Evolutionary conservation across 2,329 filamentous ascomycete species (phyloP).

Genomic region (Bipolaris gigantea): DNA sequence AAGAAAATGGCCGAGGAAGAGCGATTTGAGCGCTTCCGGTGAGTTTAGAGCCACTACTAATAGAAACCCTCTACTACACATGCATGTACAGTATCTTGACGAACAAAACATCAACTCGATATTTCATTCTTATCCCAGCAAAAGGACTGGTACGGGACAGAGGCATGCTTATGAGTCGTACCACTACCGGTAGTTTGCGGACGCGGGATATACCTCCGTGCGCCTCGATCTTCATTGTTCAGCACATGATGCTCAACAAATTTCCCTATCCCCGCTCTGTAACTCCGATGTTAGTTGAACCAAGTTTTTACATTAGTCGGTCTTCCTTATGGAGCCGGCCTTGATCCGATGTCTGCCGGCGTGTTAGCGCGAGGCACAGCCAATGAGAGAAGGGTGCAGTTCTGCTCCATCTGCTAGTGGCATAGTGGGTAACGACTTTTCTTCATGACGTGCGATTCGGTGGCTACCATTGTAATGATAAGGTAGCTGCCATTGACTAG

Average conservation of each 20-base stretch:
- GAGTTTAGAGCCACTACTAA: neutral
- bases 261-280: neutral
- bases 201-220: neutral
- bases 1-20: slow-evolving; percentile 68
- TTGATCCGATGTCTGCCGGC: slow-evolving; percentile 5
- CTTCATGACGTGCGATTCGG: slow-evolving; percentile 7
- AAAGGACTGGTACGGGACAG: neutral
- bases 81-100: neutral
- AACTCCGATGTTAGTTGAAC: slow-evolving; percentile 3
- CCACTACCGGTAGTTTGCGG: neutral
- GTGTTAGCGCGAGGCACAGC: slow-evolving; percentile 5
- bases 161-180: neutral
- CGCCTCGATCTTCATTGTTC: neutral
- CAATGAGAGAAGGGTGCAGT: slow-evolving; percentile 7
- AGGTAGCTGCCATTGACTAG: neutral
- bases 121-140: neutral
- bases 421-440: neutral
- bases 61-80: neutral
- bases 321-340: neutral
- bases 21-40: slow-evolving; percentile 55
- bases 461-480: neutral
- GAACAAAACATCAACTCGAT: neutral
- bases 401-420: neutral
- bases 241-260: neutral
- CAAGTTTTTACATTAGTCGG: neutral